Evolutionary conservation across 1,284 basidiomycete genomes (phyloP).

Genomic region (Sparassis latifolia): DNA sequence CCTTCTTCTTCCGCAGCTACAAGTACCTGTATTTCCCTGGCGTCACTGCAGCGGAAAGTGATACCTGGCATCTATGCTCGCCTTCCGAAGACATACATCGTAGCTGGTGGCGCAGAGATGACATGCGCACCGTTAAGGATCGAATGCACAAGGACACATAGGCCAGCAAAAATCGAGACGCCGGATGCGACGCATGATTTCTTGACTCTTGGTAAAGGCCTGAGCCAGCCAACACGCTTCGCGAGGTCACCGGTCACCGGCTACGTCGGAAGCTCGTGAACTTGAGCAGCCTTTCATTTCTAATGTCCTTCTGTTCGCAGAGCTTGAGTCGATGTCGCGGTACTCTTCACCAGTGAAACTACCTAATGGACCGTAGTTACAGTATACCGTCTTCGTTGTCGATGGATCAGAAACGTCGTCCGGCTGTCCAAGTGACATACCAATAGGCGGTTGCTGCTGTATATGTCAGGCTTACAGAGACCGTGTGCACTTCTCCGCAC

Average conservation of each 20-base stretch:
- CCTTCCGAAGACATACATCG: slow-evolving; percentile 51
- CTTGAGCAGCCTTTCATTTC: too few relatives aligned
- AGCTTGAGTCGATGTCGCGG: too few relatives aligned
- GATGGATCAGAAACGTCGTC: too few relatives aligned
- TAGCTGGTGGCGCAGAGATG: slow-evolving; percentile 47
- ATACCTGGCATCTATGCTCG: slow-evolving; percentile 35
- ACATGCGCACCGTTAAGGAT: slow-evolving; percentile 30
- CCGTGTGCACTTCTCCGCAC: too few relatives aligned
- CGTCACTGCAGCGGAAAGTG: slow-evolving; percentile 34
- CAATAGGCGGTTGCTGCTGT: too few relatives aligned
- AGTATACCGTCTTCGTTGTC: too few relatives aligned
- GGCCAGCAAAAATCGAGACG: slow-evolving; percentile 39
- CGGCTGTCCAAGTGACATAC: too few relatives aligned
- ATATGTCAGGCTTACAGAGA: too few relatives aligned
- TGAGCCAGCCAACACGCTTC: slow-evolving; percentile 41
- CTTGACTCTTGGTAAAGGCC: slow-evolving; percentile 46
- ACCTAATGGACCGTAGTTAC: too few relatives aligned
- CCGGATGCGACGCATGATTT: slow-evolving; percentile 51
- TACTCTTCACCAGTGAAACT: too few relatives aligned
- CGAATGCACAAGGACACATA: slow-evolving; percentile 37
- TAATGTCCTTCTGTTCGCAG: too few relatives aligned
- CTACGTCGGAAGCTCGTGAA: slow-evolving; percentile 26
- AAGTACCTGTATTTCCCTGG: slow-evolving; percentile 52
- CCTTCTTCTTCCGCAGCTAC: slow-evolving; percentile 31
- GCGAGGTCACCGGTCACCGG: slow-evolving; percentile 31